Evolutionary conservation across 2,329 filamentous ascomycete species (phyloP), one percentile per base, ranked within the genome.

Genomic region (Curvularia sp.): DNA sequence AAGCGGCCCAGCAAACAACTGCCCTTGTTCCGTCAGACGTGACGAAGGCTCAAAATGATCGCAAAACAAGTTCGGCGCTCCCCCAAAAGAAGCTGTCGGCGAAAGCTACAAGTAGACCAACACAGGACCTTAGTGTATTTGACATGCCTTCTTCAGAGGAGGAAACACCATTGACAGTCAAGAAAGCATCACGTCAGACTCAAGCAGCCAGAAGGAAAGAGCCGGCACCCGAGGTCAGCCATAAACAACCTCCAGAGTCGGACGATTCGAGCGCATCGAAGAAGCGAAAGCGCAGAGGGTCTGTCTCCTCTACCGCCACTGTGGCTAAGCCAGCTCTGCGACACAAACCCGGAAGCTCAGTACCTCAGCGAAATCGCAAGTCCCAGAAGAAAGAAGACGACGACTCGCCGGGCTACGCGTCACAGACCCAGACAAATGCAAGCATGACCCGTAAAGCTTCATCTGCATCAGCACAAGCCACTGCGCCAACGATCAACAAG

Each of bases 241-340:
- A 58, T 8, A 66, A 61, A 27, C 49, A 55, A 2, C 57, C 53
- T 1, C 50, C 48, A 0, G 70, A 72, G 8, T 71, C 73, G 2
- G 73, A 72, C 49, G 66, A 69, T n/a, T 74, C 74, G 7, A 70
- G 64, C 39, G 54, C 64, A 23, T 67, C 68, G 15, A 70, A 68
- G 32, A 75, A 74, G 57, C 70, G 74, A 18, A 77, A 76, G 57
- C 64, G 74, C 41, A 61, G 63, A 28, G 66, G 56, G 3, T 70
- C 70, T 10, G 54, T 63, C 5, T 65, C 64, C 15, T 67, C 66
- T 18, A 51, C 59, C 12, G 34, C 41, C 25, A 49, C 55, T 19
- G 52, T 59, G 13, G 41, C 51, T n/a, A 69, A 64, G 43, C 21
- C 56, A 27, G 12, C n/a, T 1, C 5, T 39, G 27, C 63, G 55